A percentile compares a stretch with the other conserved stretches of the same genome.
These are phyloP conservation scores for Sutorius australiensis DNA, from an alignment of 768 basidiomycete genomes.

Conservation along the genomic window DNA sequence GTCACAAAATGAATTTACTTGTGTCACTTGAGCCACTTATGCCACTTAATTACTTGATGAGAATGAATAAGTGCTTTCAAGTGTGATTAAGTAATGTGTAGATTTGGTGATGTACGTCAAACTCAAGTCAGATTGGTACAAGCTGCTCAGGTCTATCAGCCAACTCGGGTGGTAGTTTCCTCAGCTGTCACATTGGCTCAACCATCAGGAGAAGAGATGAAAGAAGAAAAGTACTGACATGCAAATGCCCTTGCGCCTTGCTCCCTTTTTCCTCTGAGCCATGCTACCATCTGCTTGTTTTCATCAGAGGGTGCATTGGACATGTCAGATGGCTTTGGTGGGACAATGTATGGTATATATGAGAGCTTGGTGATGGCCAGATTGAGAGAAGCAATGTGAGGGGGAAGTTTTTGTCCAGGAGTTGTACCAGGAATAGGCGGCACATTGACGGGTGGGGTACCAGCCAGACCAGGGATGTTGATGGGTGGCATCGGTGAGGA, in stretches of 20 bases:
- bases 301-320: constrained; percentile 18
- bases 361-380: constrained; percentile 31
- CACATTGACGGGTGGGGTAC: constrained; percentile 15
- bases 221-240: constrained; percentile 54
- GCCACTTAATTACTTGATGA: too few relatives aligned
- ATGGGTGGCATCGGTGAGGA: constrained; percentile 19
- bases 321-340: constrained; percentile 16
- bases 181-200: constrained; percentile 43
- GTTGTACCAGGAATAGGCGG: constrained; percentile 26
- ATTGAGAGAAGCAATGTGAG: constrained; percentile 31
- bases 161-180: constrained; percentile 52
- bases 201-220: not conserved
- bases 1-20: too few relatives aligned
- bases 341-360: constrained; percentile 24
- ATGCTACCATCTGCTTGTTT: constrained; percentile 26
- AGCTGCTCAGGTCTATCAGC: constrained; percentile 72
- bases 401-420: constrained; percentile 31
- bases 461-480: constrained; percentile 13
- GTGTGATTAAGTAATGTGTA: too few relatives aligned
- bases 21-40: too few relatives aligned
- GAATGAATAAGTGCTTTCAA: too few relatives aligned
- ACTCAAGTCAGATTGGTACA: constrained; percentile 92
- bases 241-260: constrained; percentile 64
- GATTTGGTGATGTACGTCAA: constrained; percentile 94
- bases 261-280: constrained; percentile 45